A percentile compares a stretch with the other conserved stretches of the same genome.
phyloP scores from a whole-genome alignment of 139 green algal genomes.

The Edaphochlamys debaryana region DNA sequence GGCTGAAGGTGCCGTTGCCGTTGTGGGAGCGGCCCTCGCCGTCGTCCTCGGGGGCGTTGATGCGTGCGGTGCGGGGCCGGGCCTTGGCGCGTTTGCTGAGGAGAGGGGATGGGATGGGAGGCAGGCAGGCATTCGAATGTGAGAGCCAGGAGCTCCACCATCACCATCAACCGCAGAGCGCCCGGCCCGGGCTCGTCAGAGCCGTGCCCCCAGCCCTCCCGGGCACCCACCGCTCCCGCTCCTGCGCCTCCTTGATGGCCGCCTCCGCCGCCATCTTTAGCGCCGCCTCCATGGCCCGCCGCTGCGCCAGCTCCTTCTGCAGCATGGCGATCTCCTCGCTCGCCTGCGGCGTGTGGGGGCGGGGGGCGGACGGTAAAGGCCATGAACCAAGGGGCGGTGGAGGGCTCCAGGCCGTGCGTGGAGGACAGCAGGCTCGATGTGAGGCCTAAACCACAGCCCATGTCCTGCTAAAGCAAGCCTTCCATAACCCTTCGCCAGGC shows the following conservation, averaged over 20 bases:
- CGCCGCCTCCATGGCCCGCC: constrained; percentile 35
- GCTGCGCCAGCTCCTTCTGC: constrained; percentile 35
- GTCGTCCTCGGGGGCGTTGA: not conserved
- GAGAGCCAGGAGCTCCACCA: no score
- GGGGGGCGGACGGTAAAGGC: no score
- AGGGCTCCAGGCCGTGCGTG: no score
- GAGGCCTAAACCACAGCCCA: no score
- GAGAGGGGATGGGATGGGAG: no score
- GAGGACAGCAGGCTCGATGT: no score
- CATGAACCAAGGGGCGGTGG: no score
- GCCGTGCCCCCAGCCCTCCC: no score
- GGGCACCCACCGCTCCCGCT: not conserved
- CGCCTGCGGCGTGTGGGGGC: not conserved
- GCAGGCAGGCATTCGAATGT: no score
- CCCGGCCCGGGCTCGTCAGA: not conserved
- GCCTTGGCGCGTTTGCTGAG: not conserved
- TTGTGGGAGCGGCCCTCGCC: not conserved
- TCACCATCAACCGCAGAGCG: no score
- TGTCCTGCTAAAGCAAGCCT: no score
- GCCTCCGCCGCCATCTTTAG: constrained; percentile 27
- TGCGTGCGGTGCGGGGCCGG: not conserved
- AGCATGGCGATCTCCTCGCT: constrained; percentile 39
- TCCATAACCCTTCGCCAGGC: no score
- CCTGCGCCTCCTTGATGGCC: constrained; percentile 30
- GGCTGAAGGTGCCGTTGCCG: constrained; percentile 32